Conservation (phyloP, 805 yeast species). For the Suhomyces pyralidae region DNA sequence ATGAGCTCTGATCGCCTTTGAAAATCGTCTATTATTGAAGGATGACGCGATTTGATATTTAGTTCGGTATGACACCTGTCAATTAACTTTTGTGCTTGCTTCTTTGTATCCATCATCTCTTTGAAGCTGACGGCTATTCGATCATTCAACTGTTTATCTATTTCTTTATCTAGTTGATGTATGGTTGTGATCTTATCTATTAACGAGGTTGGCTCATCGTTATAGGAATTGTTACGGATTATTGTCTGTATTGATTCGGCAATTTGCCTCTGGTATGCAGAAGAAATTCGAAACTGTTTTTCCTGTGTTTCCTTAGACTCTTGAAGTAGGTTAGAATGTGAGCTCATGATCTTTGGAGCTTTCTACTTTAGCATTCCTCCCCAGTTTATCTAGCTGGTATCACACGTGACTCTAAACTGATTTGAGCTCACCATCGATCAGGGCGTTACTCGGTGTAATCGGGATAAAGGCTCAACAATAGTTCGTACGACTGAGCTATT, state of each 20-base stretch:
- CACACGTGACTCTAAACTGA: not conserved
- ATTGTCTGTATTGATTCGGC: constrained; percentile 20
- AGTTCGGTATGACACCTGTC: constrained; percentile 5
- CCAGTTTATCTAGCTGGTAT: not conserved
- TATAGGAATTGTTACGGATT: constrained; percentile 23
- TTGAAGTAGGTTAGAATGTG: constrained; percentile 25
- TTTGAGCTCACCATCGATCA: not conserved
- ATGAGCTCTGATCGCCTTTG: constrained; percentile 55
- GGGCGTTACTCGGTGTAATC: not conserved
- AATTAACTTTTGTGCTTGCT: constrained; percentile 7
- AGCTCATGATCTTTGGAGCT: constrained; percentile 7
- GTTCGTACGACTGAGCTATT: not conserved
- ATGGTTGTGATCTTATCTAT: constrained; percentile 36
- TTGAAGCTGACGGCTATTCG: constrained; percentile 25
- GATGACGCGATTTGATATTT: not conserved
- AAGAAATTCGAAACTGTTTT: constrained; percentile 23
- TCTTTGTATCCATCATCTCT: constrained; percentile 12
- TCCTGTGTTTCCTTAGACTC: constrained; percentile 36
- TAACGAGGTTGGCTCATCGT: constrained; percentile 15
- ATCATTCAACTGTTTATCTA: constrained; percentile 33
- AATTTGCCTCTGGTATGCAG: constrained; percentile 25
- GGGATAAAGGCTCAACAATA: not conserved
- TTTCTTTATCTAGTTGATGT: constrained; percentile 36
- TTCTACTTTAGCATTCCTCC: not conserved
- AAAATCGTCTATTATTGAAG: constrained; percentile 6